phyloP scores from a whole-genome alignment of 2,329 filamentous ascomycete species.

The Epichloe uncinata region DNA sequence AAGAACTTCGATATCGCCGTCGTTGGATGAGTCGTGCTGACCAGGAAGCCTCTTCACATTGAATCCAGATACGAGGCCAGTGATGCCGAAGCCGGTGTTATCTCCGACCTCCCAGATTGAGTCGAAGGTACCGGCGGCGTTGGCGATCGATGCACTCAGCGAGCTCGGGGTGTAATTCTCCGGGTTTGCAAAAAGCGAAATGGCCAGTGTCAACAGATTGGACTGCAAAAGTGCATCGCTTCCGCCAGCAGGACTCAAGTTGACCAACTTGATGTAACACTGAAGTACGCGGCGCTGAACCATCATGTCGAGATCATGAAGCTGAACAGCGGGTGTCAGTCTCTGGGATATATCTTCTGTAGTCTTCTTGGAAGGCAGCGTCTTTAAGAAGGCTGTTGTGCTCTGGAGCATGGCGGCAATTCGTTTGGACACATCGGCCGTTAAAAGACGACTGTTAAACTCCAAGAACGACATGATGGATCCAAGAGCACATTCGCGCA shows the following conservation, averaged over 20 bases:
- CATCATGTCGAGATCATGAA: conserved; percentile 87
- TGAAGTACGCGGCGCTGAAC: conserved; percentile 85
- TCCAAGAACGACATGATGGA: conserved; percentile 86
- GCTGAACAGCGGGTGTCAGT: conserved; percentile 70
- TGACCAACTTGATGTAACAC: conserved; percentile 85
- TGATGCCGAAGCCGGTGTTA: conserved; percentile 89
- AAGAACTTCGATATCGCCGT: conserved; percentile 34
- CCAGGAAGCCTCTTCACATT: conserved; percentile 57
- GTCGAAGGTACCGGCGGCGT: conserved; percentile 79
- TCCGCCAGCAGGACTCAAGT: conserved; percentile 71
- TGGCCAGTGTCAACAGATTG: conserved; percentile 77
- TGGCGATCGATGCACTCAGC: conserved; percentile 81
- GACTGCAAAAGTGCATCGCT: conserved; percentile 81
- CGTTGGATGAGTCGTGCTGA: conserved; percentile 41
- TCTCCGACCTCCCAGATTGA: conserved; percentile 91
- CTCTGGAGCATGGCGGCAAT: conserved; percentile 92
- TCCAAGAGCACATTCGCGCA: conserved; percentile 84
- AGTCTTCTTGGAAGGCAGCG: conserved; percentile 68
- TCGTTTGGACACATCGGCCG: conserved; percentile 84
- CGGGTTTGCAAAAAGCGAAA: conserved; percentile 92
- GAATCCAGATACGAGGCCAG: conserved; percentile 69
- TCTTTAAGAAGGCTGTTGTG: conserved; percentile 78
- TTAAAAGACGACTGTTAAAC: conserved; percentile 84
- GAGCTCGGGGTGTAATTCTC: conserved; percentile 78
- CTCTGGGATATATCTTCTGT: conserved; percentile 78